These are phyloP conservation scores for Hypoxylon sp. DNA, from an alignment of 2,329 filamentous ascomycete species.

Conservation along the genomic window DNA sequence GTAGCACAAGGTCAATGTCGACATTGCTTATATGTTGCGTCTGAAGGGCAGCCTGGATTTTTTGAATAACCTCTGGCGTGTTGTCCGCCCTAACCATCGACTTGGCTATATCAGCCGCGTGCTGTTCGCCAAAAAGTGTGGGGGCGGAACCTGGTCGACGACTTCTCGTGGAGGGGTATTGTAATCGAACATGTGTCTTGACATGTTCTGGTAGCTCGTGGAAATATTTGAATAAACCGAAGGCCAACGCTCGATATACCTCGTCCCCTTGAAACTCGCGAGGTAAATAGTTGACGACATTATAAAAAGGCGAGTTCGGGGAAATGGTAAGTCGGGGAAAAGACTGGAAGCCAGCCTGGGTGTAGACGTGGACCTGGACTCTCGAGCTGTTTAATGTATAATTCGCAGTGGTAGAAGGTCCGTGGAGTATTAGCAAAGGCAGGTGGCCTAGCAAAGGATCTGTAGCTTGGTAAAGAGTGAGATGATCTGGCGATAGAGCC, in stretches of 20 bases:
- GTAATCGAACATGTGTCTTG: conserved; percentile 77
- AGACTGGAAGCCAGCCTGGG: conserved; percentile 88
- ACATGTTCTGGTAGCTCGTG: conserved; percentile 84
- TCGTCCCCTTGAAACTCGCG: conserved; percentile 97
- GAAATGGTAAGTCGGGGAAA: conserved; percentile 94
- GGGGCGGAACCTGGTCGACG: conserved; percentile 75
- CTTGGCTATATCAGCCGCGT: conserved; percentile 91
- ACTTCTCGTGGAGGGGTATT: conserved; percentile 67
- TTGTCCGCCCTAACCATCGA: conserved; percentile 88
- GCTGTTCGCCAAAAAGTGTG: conserved; percentile 87
- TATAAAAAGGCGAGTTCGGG: conserved; percentile 91
- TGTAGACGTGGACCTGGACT: conserved; percentile 94
- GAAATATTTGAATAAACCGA: conserved; percentile 95
- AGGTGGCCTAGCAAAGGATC: conserved; percentile 87
- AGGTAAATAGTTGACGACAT: conserved; percentile 89
- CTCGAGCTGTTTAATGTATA: conserved; percentile 90
- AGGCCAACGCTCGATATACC: conserved; percentile 89
- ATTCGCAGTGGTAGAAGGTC: conserved; percentile 89
- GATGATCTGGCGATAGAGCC: conserved; percentile 82
- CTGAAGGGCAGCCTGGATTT: conserved; percentile 81
- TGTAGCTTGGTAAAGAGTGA: conserved; percentile 90
- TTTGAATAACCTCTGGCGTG: conserved; percentile 77
- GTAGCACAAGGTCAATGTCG: conserved; percentile 89
- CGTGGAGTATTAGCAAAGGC: conserved; percentile 91
- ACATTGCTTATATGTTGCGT: conserved; percentile 87